Evolutionary conservation across 192 early-diverging fungal genomes (phyloP), one percentile per base, ranked within the genome.

Genomic region (Haplosporangium gracile): DNA sequence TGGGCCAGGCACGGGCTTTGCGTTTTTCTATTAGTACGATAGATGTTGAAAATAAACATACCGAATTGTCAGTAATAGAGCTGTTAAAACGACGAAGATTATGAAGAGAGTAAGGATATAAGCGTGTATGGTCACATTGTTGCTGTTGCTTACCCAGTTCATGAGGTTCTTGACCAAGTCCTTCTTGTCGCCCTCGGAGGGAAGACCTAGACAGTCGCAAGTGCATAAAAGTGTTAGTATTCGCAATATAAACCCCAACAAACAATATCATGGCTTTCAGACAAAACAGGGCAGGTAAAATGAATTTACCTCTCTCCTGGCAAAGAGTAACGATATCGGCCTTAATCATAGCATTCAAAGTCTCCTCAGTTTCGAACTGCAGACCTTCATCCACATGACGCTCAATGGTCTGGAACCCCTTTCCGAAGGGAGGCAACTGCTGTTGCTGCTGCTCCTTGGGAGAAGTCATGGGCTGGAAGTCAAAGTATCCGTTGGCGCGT

Each of bases 241-340:
- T n/a, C 32, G n/a, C 20, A 2, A 49, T 18, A 20, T 0, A 70
- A 70, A 76, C 38, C 6, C 68, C 20, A 24, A 38, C 38, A 42
- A 39, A 40, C 9, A 76, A 36, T 38, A 8, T 38, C 47, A 49
- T 36, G 36, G 36, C 1, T 36, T 36, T 36, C 74, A 57, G 34
- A 79, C 40, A 7, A 82, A 11, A 11, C 5, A 43, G 10, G 42
- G 42, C 7, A 38, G 5, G 15, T 9, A 57, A 8, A 87, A 47
- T 40, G 38, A n/a, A 26, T 11, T 60, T 91, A 94, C 94, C 93
- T 91, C 94, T 82, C 71, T 95, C 94, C 73, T 93, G 93, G 78
- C 95, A 96, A 55, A 94, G 88, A 15, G 90, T 91, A 73, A 96
- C 93, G 26, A 96, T 76, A 77, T 96, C 95, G 11, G 93, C 95